Conservation (phyloP, 352 stramenopile genomes). For the Pythium chondricola region DNA sequence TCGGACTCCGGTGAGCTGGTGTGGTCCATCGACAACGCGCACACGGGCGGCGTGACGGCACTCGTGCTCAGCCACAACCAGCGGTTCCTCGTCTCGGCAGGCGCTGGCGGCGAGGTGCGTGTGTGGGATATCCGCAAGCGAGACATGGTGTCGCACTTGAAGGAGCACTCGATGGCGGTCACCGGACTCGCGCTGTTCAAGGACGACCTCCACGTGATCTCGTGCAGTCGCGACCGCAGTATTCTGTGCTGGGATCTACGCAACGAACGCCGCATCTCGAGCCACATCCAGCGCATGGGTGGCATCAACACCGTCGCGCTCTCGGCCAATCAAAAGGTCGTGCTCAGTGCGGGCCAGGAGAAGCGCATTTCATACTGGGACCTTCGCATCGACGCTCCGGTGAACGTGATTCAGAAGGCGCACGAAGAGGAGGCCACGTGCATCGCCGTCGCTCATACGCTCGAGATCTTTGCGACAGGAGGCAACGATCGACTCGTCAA, state of each 20-base stretch:
- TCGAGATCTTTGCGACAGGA: conserved; percentile 84
- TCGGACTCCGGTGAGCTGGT: conserved; percentile 74
- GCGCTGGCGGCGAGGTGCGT: conserved; percentile 80
- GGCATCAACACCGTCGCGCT: conserved; percentile 90
- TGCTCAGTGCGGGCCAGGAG: conserved; percentile 90
- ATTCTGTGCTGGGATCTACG: conserved; percentile 92
- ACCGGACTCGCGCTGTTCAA: conserved; percentile 82
- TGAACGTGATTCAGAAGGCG: conserved; percentile 70
- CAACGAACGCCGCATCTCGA: conserved; percentile 77
- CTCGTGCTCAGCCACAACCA: conserved; percentile 89
- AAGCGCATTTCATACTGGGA: conserved; percentile 93
- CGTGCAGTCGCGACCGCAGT: conserved; percentile 83
- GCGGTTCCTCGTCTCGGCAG: conserved; percentile 79
- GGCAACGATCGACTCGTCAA: conserved; percentile 85
- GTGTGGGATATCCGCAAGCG: conserved; percentile 92
- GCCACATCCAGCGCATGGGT: conserved; percentile 91
- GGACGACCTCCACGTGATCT: conserved; percentile 89
- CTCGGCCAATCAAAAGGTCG: conserved; percentile 78
- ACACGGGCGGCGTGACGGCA: conserved; percentile 86
- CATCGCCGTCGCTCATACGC: conserved; percentile 80
- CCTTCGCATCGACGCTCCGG: conserved; percentile 74
- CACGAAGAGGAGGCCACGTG: conserved; percentile 85
- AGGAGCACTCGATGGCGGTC: conserved; percentile 88
- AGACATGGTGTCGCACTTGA: conserved; percentile 88
- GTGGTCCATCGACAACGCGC: conserved; percentile 89